Evolutionary conservation across 2,329 filamentous ascomycete genomes (phyloP).

Genomic region (Aspergillus ibericus): DNA sequence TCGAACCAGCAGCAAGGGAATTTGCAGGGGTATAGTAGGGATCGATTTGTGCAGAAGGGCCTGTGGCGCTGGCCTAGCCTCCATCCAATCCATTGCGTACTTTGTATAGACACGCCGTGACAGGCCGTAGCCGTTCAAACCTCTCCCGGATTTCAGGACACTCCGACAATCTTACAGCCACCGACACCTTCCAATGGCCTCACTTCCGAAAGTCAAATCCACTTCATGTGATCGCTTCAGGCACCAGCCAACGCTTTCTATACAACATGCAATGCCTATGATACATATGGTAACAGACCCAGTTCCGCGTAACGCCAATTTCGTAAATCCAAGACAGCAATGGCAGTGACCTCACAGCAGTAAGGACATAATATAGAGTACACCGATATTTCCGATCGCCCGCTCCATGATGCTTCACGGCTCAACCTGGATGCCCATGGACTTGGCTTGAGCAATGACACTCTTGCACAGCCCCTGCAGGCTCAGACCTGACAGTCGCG

Average conservation of each 20-base stretch:
- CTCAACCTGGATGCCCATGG: slow-evolving; percentile 71
- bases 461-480: slow-evolving; percentile 71
- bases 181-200: neutral
- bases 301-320: slow-evolving; percentile 26
- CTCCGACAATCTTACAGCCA: neutral
- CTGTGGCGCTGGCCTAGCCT: neutral
- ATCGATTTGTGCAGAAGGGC: neutral
- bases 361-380: slow-evolving; percentile 15
- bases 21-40: neutral
- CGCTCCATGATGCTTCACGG: slow-evolving; percentile 47
- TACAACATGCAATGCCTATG: slow-evolving; percentile 27
- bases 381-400: slow-evolving; percentile 8
- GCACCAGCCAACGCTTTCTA: slow-evolving; percentile 23
- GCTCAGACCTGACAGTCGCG: slow-evolving; percentile 69
- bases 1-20: neutral
- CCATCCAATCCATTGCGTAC: neutral
- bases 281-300: slow-evolving; percentile 27
- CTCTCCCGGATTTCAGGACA: neutral
- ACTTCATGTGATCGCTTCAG: slow-evolving; percentile 13
- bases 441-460: slow-evolving; percentile 73
- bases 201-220: neutral
- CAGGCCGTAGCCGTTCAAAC: neutral
- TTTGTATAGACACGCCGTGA: neutral
- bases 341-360: slow-evolving; percentile 12
- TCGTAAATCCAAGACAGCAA: slow-evolving; percentile 18